Evolutionary conservation across 1,139 yeast species (phyloP).

Genomic region (Hyphopichia burtonii): DNA sequence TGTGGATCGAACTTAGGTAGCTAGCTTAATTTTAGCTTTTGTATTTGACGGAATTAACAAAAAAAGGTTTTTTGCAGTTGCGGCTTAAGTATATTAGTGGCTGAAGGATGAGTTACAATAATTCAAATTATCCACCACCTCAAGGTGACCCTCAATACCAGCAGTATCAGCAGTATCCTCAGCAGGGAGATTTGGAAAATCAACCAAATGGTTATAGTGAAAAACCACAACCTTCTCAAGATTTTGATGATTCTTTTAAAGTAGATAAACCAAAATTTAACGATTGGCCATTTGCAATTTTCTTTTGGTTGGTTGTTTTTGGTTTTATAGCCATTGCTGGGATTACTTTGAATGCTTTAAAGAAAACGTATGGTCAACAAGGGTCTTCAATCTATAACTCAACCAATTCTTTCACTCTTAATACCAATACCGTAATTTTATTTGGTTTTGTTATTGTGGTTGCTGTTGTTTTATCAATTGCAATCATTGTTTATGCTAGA

Average conservation of each 20-base stretch:
- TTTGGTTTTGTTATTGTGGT: slow-evolving; percentile 66
- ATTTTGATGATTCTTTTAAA: slow-evolving; percentile 66
- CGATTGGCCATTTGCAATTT: slow-evolving; percentile 69
- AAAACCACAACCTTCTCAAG: slow-evolving; percentile 32
- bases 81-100: background rate
- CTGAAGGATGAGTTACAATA: slow-evolving; percentile 1
- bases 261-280: slow-evolving; percentile 65
- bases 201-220: slow-evolving; percentile 24
- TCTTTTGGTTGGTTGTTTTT: slow-evolving; percentile 58
- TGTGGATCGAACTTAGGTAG: too few species aligned
- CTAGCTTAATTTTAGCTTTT: too few species aligned
- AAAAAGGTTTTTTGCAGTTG: background rate
- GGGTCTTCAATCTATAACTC: slow-evolving; percentile 69
- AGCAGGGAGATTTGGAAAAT: slow-evolving; percentile 23
- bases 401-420: slow-evolving; percentile 55
- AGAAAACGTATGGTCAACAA: slow-evolving; percentile 49
- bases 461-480: slow-evolving; percentile 56
- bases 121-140: slow-evolving; percentile 1
- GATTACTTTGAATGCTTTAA: slow-evolving; percentile 64
- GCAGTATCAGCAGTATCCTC: background rate
- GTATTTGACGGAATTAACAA: too few species aligned
- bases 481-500: slow-evolving; percentile 62
- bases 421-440: slow-evolving; percentile 71
- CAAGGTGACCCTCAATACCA: background rate
- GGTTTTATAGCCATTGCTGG: slow-evolving; percentile 77